Evolutionary conservation across 1,284 basidiomycete genomes (phyloP).

Genomic region (Fistulina hepatica): DNA sequence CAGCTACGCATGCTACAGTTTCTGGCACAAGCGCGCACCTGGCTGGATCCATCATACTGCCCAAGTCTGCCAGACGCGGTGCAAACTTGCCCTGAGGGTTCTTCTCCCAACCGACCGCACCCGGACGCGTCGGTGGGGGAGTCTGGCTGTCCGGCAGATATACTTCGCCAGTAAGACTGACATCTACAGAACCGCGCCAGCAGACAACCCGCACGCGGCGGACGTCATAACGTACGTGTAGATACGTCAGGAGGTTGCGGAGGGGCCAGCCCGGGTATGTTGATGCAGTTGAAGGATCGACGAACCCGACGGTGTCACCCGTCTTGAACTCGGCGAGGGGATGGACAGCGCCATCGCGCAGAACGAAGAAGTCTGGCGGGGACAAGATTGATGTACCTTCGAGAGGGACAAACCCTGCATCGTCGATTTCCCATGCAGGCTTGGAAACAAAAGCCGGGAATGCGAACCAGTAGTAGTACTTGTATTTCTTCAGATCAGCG

Average conservation of each 20-base stretch:
- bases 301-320: slow-evolving; percentile 63
- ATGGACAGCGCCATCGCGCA: slow-evolving; percentile 35
- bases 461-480: slow-evolving; percentile 96
- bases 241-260: slow-evolving; percentile 82
- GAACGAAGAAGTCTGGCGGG: slow-evolving; percentile 48
- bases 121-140: slow-evolving; percentile 32
- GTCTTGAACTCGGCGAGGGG: slow-evolving; percentile 34
- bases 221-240: slow-evolving; percentile 46
- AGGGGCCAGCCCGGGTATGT: slow-evolving; percentile 89
- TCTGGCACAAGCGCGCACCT: too few relatives aligned
- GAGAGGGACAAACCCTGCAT: too few relatives aligned
- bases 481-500: slow-evolving; percentile 96
- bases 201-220: slow-evolving; percentile 56
- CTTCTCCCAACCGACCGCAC: slow-evolving; percentile 92
- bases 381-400: too few relatives aligned
- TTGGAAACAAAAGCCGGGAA: slow-evolving; percentile 87
- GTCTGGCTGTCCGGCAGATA: slow-evolving; percentile 17
- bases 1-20: too few relatives aligned
- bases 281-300: slow-evolving; percentile 78
- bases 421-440: slow-evolving; percentile 71
- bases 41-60: slow-evolving; percentile 90
- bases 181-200: slow-evolving; percentile 44
- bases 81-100: slow-evolving; percentile 72
- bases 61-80: slow-evolving; percentile 84
- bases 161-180: slow-evolving; percentile 25